Evolutionary conservation across 345 rosid species (phyloP).

Genomic region (rapeseed (Brassica napus)): DNA sequence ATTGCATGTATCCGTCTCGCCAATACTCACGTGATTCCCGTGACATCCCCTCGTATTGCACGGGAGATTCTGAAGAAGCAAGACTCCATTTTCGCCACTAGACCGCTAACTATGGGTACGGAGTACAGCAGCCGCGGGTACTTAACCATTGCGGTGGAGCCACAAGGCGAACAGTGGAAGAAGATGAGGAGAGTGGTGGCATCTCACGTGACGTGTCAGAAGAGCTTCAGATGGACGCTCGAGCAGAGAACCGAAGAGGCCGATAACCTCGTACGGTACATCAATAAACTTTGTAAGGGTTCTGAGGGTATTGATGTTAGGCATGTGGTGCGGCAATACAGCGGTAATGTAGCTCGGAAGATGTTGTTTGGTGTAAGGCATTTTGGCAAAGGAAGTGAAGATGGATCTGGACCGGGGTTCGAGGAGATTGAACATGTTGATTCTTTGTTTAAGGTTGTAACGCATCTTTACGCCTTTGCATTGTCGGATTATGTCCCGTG

Average conservation of each 20-base stretch:
- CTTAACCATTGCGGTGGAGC: background rate
- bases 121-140: background rate
- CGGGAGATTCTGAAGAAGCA: background rate
- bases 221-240: background rate
- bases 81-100: background rate
- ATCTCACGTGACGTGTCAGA: background rate
- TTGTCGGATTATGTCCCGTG: background rate
- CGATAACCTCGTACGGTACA: background rate
- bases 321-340: background rate
- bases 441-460: background rate
- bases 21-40: background rate
- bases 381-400: background rate
- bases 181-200: constrained; percentile 1
- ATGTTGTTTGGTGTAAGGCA: background rate
- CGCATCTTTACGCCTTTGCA: background rate
- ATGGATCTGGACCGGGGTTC: background rate
- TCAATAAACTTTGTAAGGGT: background rate
- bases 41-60: background rate
- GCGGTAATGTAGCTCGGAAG: background rate
- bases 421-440: background rate
- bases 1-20: background rate
- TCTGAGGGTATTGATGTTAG: background rate
- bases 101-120: background rate
- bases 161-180: background rate
- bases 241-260: background rate